phyloP scores from a whole-genome alignment of 306 rosid genomes.

The Parietaria judaica region DNA sequence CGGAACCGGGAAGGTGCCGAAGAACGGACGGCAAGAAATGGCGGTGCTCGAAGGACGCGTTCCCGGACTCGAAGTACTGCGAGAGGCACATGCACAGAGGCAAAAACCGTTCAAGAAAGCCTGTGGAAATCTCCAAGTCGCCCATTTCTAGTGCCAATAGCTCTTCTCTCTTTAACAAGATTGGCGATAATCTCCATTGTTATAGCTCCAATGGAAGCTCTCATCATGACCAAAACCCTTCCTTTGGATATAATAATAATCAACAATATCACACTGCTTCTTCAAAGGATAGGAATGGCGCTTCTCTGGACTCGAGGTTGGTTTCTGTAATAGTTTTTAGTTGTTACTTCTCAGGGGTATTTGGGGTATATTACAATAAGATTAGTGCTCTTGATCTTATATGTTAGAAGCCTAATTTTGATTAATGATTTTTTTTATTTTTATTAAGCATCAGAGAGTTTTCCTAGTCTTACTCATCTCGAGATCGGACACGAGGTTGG shows the following conservation, averaged over 20 bases:
- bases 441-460: too few species aligned
- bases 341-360: too few species aligned
- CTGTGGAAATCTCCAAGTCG: constrained; percentile 77
- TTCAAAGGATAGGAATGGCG: constrained; percentile 43
- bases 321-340: not conserved
- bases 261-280: constrained; percentile 28
- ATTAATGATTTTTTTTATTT: too few species aligned
- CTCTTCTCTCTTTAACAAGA: constrained; percentile 30
- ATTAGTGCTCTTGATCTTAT: too few species aligned
- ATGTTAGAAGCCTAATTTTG: too few species aligned
- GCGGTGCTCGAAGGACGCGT: constrained; percentile 97
- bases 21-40: constrained; percentile 98
- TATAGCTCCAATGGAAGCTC: constrained; percentile 3
- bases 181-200: constrained; percentile 12
- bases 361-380: too few species aligned
- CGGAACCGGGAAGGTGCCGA: constrained; percentile 97
- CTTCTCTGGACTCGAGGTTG: constrained; percentile 64
- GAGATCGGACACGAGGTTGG: too few species aligned
- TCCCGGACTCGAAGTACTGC: constrained; percentile 88
- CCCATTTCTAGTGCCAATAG: constrained; percentile 21
- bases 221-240: not conserved
- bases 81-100: constrained; percentile 99
- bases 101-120: constrained; percentile 99
- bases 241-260: constrained; percentile 7
- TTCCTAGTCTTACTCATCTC: too few species aligned